phyloP scores from a whole-genome alignment of 1,284 basidiomycete genomes.

The Ceratobasidium sp. region DNA sequence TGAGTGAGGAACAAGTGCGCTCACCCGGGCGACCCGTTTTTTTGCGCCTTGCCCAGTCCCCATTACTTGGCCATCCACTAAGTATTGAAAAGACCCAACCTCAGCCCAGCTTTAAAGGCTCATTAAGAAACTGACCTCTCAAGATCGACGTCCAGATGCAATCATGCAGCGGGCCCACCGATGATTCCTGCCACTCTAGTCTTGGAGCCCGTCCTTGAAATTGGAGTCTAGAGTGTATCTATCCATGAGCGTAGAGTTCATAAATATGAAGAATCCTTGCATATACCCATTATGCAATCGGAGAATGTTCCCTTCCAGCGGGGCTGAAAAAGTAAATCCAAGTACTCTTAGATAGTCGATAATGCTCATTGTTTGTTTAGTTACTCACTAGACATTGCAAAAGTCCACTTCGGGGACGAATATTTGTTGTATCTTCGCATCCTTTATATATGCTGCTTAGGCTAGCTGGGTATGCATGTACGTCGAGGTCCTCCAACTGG shows the following conservation, averaged over 20 bases:
- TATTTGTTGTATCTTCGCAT: not conserved
- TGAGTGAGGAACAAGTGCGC: not conserved
- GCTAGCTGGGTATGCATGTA: too few relatives aligned
- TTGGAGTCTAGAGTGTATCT: not conserved
- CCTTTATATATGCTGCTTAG: not conserved
- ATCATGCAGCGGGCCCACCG: constrained; percentile 10
- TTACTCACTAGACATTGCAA: not conserved
- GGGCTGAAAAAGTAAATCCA: not conserved
- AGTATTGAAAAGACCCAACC: not conserved
- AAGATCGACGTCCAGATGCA: constrained; percentile 34
- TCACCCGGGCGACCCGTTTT: constrained; percentile 25
- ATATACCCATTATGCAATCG: constrained; percentile 26
- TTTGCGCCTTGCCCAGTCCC: not conserved
- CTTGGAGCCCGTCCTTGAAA: not conserved
- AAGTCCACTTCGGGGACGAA: not conserved
- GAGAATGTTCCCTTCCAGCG: constrained; percentile 15
- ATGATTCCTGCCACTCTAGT: constrained; percentile 20
- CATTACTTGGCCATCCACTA: not conserved
- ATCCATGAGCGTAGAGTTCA: not conserved
- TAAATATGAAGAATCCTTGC: not conserved
- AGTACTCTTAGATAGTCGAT: not conserved
- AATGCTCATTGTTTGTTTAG: not conserved
- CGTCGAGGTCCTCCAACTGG: too few relatives aligned
- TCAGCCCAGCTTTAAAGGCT: not conserved
- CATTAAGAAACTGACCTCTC: not conserved